Evolutionary conservation across 306 rosid species (phyloP).

Genomic region (Crotalaria pallida): DNA sequence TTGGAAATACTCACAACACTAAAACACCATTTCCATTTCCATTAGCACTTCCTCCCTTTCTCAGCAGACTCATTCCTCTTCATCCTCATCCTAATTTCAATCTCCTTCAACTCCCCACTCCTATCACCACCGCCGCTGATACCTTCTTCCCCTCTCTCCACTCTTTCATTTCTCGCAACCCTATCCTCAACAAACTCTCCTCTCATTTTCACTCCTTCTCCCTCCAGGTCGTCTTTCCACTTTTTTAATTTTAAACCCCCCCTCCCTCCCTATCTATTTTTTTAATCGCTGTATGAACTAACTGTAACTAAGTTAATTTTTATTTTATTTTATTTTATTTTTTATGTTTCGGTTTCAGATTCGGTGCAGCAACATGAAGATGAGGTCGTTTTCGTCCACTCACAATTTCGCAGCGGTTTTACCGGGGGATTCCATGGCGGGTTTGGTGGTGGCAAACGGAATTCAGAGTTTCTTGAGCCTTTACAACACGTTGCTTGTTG

Average conservation of each 20-base stretch:
- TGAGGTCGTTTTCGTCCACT: constrained; percentile 20
- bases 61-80: constrained; percentile 28
- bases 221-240: constrained; percentile 48
- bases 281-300: no score
- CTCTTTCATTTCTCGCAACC: constrained; percentile 50
- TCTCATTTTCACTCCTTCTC: constrained; percentile 43
- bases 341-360: no score
- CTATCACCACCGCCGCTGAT: constrained; percentile 33
- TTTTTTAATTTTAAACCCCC: no score
- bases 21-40: constrained; percentile 42
- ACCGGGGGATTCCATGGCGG: constrained; percentile 91
- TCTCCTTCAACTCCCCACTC: constrained; percentile 38
- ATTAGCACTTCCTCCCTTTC: constrained; percentile 51
- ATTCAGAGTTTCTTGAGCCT: constrained; percentile 71
- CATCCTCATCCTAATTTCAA: constrained; percentile 25
- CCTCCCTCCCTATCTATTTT: no score
- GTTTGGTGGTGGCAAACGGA: constrained; percentile 79
- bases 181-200: constrained; percentile 45
- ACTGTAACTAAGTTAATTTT: no score
- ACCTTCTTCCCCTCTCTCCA: constrained; percentile 31
- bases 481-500: constrained; percentile 77
- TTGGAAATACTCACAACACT: no score
- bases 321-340: no score
- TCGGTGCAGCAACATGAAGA: constrained; percentile 33
- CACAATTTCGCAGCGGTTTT: constrained; percentile 84